These are phyloP conservation scores for Gossypium arboreum DNA, from an alignment of 345 rosid genomes.

Conservation along the genomic window DNA sequence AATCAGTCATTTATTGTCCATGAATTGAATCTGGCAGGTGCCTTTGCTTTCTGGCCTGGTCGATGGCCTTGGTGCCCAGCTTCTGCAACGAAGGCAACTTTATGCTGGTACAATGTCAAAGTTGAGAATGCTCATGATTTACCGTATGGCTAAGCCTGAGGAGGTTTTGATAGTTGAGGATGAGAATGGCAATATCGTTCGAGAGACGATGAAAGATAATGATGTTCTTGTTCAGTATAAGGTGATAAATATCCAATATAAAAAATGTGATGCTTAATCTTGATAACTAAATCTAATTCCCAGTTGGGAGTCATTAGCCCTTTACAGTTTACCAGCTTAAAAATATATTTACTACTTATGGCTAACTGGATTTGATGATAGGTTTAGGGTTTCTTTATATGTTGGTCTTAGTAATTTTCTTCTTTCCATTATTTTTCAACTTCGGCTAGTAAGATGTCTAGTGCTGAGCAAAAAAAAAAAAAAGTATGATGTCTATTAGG, in stretches of 20 bases:
- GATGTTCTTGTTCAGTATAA: conserved; percentile 99
- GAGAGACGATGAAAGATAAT: conserved; percentile 98
- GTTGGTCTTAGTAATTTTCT: background rate
- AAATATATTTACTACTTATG: background rate
- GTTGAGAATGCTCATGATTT: conserved; percentile 89
- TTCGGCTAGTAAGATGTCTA: background rate
- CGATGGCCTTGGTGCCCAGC: conserved; percentile 77
- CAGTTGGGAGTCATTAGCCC: background rate
- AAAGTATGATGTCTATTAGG: background rate
- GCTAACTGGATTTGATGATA: background rate
- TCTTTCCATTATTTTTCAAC: background rate
- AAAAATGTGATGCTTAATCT: background rate
- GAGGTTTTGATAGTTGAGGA: conserved; percentile 98
- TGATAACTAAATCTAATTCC: background rate
- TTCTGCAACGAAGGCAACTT: conserved; percentile 85
- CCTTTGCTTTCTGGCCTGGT: conserved; percentile 72
- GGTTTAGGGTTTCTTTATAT: background rate
- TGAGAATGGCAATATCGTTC: conserved; percentile 98
- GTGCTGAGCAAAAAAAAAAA: no score
- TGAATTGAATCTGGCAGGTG: conserved; percentile 42
- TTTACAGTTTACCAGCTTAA: background rate
- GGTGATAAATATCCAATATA: conserved; percentile 35
- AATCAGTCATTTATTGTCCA: conserved; percentile 12
- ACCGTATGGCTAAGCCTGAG: conserved; percentile 99
- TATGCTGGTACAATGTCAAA: conserved; percentile 84